Evolutionary conservation across 2,329 filamentous ascomycete genomes (phyloP).

Genomic region (Fusarium camptoceras): DNA sequence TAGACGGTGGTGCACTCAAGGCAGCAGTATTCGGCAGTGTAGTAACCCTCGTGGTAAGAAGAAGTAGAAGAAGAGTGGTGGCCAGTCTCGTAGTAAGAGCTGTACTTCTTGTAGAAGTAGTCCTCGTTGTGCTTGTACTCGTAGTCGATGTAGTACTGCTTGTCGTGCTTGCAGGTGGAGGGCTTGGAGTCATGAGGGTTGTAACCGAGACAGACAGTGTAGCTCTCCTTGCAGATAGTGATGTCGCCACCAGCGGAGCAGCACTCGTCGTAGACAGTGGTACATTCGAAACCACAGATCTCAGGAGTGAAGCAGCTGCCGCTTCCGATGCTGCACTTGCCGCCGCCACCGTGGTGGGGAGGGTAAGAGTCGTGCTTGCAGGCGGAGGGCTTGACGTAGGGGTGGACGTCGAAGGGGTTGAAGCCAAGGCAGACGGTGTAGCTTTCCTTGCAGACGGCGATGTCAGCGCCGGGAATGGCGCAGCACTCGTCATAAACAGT

Average conservation of each 20-base stretch:
- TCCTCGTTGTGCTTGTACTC: constrained; percentile 19
- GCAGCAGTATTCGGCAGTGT: constrained; percentile 35
- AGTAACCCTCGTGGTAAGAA: constrained; percentile 26
- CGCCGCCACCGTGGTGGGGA: neutral
- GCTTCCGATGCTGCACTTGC: constrained; percentile 9
- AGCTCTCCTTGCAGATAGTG: constrained; percentile 12
- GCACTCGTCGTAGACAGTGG: constrained; percentile 31
- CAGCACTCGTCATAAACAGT: constrained; percentile 33
- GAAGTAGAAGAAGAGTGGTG: neutral
- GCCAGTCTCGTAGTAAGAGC: constrained; percentile 5
- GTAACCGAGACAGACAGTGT: constrained; percentile 32
- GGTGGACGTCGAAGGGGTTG: constrained; percentile 14
- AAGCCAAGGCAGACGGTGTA: constrained; percentile 35
- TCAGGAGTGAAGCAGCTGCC: constrained; percentile 21
- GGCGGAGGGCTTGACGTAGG: constrained; percentile 14
- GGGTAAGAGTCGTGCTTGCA: constrained; percentile 26
- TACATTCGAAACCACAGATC: constrained; percentile 26
- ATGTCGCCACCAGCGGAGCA: constrained; percentile 15
- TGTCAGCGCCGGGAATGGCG: constrained; percentile 6
- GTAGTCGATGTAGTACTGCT: constrained; percentile 29
- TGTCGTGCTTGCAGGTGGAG: constrained; percentile 29
- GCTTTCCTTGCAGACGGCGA: constrained; percentile 19
- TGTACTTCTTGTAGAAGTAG: constrained; percentile 22
- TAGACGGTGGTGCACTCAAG: constrained; percentile 30
- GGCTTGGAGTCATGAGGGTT: constrained; percentile 24